Percentiles rank a stretch among this genome's conserved stretches.
Conservation (phyloP, 148 eudicot genomes). For the Fallopia convolvulus region DNA sequence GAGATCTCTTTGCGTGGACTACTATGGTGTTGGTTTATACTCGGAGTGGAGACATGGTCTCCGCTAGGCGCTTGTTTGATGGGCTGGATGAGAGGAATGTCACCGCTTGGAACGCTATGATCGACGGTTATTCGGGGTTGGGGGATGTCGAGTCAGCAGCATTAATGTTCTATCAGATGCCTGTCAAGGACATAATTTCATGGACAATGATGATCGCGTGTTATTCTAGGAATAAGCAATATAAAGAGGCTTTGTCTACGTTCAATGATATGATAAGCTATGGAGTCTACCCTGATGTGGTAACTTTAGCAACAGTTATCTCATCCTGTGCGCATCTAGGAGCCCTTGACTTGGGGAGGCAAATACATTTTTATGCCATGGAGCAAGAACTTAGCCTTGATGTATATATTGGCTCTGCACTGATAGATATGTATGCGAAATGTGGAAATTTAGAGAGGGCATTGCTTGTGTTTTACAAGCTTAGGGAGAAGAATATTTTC, state of each 20-base stretch:
- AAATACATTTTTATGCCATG: slow-evolving; percentile 19
- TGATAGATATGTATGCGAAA: slow-evolving; percentile 46
- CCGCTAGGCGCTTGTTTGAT: slow-evolving; percentile 47
- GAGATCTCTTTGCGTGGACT: slow-evolving; percentile 66
- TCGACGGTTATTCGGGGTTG: slow-evolving; percentile 57
- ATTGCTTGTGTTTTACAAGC: slow-evolving; percentile 27
- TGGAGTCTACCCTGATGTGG: slow-evolving; percentile 51
- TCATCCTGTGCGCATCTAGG: slow-evolving; percentile 43
- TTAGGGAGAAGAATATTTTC: slow-evolving; percentile 29
- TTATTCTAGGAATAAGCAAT: slow-evolving; percentile 45
- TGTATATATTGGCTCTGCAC: slow-evolving; percentile 33
- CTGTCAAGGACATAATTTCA: slow-evolving; percentile 49
- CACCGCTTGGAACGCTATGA: slow-evolving; percentile 66
- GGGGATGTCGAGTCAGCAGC: slow-evolving; percentile 49
- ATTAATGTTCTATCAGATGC: slow-evolving; percentile 41
- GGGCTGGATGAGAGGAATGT: slow-evolving; percentile 56
- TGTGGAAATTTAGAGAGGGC: slow-evolving; percentile 35
- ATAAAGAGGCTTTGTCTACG: slow-evolving; percentile 43
- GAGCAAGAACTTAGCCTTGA: slow-evolving; percentile 21
- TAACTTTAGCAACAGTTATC: slow-evolving; percentile 45
- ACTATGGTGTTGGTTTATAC: slow-evolving; percentile 46
- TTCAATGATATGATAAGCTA: slow-evolving; percentile 52
- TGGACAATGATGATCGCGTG: slow-evolving; percentile 81
- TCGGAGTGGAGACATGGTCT: slow-evolving; percentile 46
- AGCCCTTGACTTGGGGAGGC: slow-evolving; percentile 31